These are phyloP conservation scores for Sanguinoderma infundibulare DNA, from an alignment of 1,284 basidiomycete genomes.

Conservation along the genomic window DNA sequence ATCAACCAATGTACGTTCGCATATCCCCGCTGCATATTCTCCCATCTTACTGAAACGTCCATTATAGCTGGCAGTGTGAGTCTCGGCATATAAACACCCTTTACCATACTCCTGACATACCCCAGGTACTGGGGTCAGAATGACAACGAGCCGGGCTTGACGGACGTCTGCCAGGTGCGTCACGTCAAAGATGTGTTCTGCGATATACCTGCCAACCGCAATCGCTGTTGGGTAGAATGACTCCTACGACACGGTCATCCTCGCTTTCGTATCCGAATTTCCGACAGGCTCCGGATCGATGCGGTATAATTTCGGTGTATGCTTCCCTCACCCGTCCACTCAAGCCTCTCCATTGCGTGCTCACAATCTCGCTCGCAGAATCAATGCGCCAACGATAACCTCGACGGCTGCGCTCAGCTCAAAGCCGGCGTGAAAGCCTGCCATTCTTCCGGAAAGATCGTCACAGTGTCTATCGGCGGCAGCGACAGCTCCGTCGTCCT, in stretches of 20 bases:
- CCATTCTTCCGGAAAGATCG: constrained; percentile 66
- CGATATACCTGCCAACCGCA: background rate
- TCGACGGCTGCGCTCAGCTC: constrained; percentile 28
- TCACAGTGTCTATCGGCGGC: constrained; percentile 68
- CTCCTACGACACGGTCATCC: background rate
- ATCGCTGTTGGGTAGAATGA: constrained; percentile 50
- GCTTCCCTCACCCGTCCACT: constrained; percentile 42
- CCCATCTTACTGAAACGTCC: background rate
- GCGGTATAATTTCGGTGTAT: constrained; percentile 56
- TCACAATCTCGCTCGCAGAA: background rate
- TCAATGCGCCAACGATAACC: background rate
- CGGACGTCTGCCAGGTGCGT: background rate
- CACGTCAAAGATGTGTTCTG: background rate
- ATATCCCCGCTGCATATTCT: background rate
- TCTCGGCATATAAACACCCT: background rate
- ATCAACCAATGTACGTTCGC: constrained; percentile 32
- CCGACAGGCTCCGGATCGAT: constrained; percentile 25
- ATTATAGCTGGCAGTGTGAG: background rate
- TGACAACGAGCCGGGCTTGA: background rate
- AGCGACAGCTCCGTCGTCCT: constrained; percentile 58
- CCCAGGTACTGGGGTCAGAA: constrained; percentile 14
- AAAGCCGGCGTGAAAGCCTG: constrained; percentile 60
- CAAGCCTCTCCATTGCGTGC: background rate
- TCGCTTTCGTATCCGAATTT: background rate
- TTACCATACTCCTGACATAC: background rate